phyloP scores from a whole-genome alignment of 768 basidiomycete species.

The Lactarius sp. region DNA sequence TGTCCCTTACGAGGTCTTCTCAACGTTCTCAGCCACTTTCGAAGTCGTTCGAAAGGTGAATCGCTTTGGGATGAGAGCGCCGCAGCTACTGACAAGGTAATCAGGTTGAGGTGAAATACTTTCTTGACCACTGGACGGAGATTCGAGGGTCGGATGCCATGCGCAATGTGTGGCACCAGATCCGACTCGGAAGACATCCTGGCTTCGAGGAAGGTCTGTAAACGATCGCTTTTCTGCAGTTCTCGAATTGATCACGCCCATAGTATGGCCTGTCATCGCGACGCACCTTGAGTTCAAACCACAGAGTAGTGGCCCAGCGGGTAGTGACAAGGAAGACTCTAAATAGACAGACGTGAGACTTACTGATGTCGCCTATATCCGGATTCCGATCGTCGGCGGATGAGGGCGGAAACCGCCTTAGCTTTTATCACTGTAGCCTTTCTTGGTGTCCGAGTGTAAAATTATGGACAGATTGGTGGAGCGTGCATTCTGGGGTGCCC shows the following conservation, averaged over 20 bases:
- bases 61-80: background rate
- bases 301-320: slow-evolving; percentile 18
- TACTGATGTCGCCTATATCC: background rate
- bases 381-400: background rate
- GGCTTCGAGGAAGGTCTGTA: slow-evolving; percentile 79
- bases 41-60: slow-evolving; percentile 71
- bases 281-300: slow-evolving; percentile 59
- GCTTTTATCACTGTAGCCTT: background rate
- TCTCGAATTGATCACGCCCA: background rate
- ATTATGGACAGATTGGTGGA: too few species aligned
- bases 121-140: slow-evolving; percentile 76
- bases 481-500: too few species aligned
- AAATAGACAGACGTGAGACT: slow-evolving; percentile 10
- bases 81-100: background rate
- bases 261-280: slow-evolving; percentile 65
- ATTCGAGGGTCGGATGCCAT: slow-evolving; percentile 81
- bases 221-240: background rate
- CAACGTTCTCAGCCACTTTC: slow-evolving; percentile 76
- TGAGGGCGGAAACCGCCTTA: background rate
- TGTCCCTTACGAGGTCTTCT: slow-evolving; percentile 83
- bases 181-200: slow-evolving; percentile 75
- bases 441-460: too few species aligned
- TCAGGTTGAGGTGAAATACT: slow-evolving; percentile 67
- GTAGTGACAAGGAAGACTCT: slow-evolving; percentile 21
- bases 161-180: slow-evolving; percentile 81